Evolutionary conservation across 305 asterid genomes (phyloP).

Genomic region (Solanum chacoense): DNA sequence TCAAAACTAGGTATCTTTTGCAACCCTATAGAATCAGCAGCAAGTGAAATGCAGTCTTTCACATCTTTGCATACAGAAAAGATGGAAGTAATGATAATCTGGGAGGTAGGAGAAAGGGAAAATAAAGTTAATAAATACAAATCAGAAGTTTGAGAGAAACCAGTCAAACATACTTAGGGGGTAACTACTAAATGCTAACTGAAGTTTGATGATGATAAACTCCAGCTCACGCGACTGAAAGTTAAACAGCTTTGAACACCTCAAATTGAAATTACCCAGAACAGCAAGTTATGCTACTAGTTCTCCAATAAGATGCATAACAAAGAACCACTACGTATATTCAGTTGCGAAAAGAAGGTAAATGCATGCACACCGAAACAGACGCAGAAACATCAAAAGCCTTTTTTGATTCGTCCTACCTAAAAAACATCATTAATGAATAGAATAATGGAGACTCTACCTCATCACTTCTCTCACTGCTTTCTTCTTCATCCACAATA

Average conservation of each 20-base stretch:
- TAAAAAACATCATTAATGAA: neutral
- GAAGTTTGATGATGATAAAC: neutral
- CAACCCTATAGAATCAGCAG: constrained; percentile 76
- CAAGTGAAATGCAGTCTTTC: constrained; percentile 56
- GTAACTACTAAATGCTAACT: neutral
- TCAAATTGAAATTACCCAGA: neutral
- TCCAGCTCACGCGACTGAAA: neutral
- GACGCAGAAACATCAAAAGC: neutral
- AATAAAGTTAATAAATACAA: neutral
- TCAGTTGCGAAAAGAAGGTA: neutral
- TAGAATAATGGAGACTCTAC: constrained; percentile 12
- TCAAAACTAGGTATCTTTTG: constrained; percentile 46
- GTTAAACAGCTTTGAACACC: neutral
- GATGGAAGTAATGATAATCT: constrained; percentile 59
- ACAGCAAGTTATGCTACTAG: neutral
- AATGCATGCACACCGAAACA: neutral
- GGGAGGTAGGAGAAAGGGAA: constrained; percentile 8
- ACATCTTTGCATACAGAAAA: constrained; percentile 58
- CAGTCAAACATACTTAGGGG: neutral
- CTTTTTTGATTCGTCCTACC: neutral
- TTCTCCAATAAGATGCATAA: neutral
- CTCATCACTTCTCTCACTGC: constrained; percentile 23
- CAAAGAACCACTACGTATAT: neutral
- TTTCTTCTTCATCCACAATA: constrained; percentile 45
- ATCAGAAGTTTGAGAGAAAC: neutral